Conservation (phyloP, 225 moss, liverwort and hornwort species). For the Sphagnum contortum region DNA sequence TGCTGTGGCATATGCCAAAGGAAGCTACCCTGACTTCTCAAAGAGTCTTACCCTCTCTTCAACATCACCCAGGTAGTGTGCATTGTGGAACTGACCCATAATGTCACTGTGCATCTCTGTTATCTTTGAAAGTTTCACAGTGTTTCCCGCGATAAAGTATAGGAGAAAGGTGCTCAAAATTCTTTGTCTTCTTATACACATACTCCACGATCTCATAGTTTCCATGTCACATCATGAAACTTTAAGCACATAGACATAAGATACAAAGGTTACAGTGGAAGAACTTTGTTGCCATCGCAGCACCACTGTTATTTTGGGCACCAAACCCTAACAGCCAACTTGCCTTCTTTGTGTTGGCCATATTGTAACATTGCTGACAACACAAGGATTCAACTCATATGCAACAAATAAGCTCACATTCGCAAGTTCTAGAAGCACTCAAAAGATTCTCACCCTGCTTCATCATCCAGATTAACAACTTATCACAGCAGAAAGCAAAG, state of each 20-base stretch:
- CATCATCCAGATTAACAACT: too few relatives aligned
- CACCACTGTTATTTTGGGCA: too few relatives aligned
- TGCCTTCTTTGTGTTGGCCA: too few relatives aligned
- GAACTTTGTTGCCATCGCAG: too few relatives aligned
- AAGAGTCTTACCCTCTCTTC: conserved; percentile 78
- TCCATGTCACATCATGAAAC: conserved; percentile 19
- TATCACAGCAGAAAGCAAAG: too few relatives aligned
- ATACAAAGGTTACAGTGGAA: conserved; percentile 5
- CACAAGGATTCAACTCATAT: too few relatives aligned
- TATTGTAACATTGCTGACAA: too few relatives aligned
- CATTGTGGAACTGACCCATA: conserved; percentile 96
- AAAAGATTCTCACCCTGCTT: too few relatives aligned
- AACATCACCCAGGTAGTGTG: conserved; percentile 78
- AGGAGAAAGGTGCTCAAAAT: conserved; percentile 94
- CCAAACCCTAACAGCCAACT: too few relatives aligned
- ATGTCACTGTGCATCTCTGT: conserved; percentile 91
- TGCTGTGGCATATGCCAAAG: conserved; percentile 81
- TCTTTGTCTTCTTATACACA: conserved; percentile 93
- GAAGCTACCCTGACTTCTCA: conserved; percentile 79
- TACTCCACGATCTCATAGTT: conserved; percentile 96
- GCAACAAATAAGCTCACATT: too few relatives aligned
- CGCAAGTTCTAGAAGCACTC: too few relatives aligned
- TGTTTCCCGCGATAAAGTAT: conserved; percentile 78
- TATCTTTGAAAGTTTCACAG: conserved; percentile 86
- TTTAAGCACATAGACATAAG: too few relatives aligned